Base-by-base conservation (phyloP, 805 yeast species). In the Wickerhamiella galacta region DNA sequence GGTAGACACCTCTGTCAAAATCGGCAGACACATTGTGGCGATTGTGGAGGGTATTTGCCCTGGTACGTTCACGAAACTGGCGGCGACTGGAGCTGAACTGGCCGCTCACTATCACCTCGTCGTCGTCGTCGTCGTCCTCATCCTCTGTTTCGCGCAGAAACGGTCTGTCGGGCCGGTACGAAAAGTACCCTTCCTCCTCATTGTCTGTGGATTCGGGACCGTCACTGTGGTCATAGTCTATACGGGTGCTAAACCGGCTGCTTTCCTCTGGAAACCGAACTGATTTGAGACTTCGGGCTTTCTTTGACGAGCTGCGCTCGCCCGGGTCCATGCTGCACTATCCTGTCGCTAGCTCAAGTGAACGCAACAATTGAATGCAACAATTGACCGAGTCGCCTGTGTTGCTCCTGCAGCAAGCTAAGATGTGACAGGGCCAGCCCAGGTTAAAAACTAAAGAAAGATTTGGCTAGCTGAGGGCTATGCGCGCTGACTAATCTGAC, bases 161-260 rank as follows among this genome's bases (percentile, higher is more conserved):
- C n/a, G n/a, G 10, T 7, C 26, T 7, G 15, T 24, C 12, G 9
- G 12, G 12, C 6, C 26, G 15, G 12, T 9, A n/a, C n/a, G 21
- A 16, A 18, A 22, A 20, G 16, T 31, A 20, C 12, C 28, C 33
- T 6, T 30, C 35, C 14, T 30, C 36, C n/a, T 31, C 30, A 12
- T 16, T 20, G 10, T 20, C 25, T 17, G 24, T 32, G 19, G 26
- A 34, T 10, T 35, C 44, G 14, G 19, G 23, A 20, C 25, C 42
- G 25, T 20, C 28, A 12, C 27, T 37, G 16, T 31, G 31, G n/a
- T 25, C 36, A 16, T 21, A 31, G 25, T 16, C 25, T 17, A 20
- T 20, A 11, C 24, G 7, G 11, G 33, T 17, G 12, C 20, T 18
- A 15, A n/a, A 16, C 6, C 11, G 28, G 14, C 8, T 16, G 20